phyloP scores from a whole-genome alignment of 768 basidiomycete genomes.

The Tricholoma furcatifolium region DNA sequence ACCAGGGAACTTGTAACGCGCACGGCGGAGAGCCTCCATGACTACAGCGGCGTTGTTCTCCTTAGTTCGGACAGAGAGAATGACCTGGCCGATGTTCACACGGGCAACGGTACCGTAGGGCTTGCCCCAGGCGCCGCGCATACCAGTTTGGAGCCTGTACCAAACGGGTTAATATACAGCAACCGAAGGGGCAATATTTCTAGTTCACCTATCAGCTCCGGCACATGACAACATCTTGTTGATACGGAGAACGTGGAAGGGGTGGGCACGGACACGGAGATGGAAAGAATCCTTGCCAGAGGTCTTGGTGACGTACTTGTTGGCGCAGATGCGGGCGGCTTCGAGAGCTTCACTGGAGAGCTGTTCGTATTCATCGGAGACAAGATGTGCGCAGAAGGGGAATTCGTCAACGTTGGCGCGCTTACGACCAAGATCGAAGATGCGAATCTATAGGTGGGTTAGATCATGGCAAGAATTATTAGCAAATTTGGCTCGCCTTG shows the following conservation, averaged over 20 bases:
- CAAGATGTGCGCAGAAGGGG: conserved; percentile 94
- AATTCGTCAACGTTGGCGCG: conserved; percentile 97
- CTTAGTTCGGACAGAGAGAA: conserved; percentile 85
- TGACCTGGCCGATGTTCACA: conserved; percentile 96
- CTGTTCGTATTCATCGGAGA: conserved; percentile 98
- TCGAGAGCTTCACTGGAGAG: conserved; percentile 94
- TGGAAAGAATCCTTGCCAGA: conserved; percentile 99
- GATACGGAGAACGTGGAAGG: conserved; percentile 98
- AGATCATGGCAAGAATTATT: not conserved
- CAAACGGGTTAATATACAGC: not conserved
- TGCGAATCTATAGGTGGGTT: conserved; percentile 69
- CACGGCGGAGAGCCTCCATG: conserved; percentile 95
- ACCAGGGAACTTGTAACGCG: conserved; percentile 99
- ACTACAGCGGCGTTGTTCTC: conserved; percentile 85
- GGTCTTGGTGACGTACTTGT: conserved; percentile 99
- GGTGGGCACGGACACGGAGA: conserved; percentile 93
- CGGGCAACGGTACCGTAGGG: conserved; percentile 95
- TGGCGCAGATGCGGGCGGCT: conserved; percentile 98
- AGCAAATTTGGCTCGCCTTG: conserved; percentile 51
- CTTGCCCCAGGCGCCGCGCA: conserved; percentile 99
- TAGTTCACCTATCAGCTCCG: conserved; percentile 88
- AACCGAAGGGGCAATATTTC: not conserved
- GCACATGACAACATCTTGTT: conserved; percentile 99
- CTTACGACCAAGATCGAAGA: conserved; percentile 95
- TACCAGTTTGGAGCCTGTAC: conserved; percentile 87